A percentile compares a stretch with the other conserved stretches of the same genome.
Evolutionary conservation across 331 rosid genomes (phyloP).

Genomic region (Quercus phellos): DNA sequence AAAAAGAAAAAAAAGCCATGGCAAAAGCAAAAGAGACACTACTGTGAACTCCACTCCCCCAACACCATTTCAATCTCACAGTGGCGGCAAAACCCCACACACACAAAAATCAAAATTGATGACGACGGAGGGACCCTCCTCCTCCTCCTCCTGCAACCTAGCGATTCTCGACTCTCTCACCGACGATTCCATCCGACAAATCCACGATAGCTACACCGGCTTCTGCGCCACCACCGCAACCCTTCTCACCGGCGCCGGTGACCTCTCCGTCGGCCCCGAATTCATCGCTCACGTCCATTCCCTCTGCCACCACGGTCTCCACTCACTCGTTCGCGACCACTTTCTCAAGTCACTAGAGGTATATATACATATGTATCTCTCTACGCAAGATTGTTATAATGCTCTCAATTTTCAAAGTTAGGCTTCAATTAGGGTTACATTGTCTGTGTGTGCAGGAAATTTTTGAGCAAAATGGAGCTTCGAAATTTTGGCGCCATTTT

Average conservation of each 20-base stretch:
- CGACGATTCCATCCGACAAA: constrained; percentile 35
- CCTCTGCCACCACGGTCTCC: constrained; percentile 61
- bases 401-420: background rate
- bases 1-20: fast-evolving
- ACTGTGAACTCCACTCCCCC: too few relatives aligned
- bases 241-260: constrained; percentile 51
- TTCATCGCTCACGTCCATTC: constrained; percentile 49
- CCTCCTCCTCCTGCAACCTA: background rate
- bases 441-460: constrained; percentile 39
- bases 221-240: constrained; percentile 55
- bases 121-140: background rate
- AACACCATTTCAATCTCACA: background rate
- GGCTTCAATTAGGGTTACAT: background rate
- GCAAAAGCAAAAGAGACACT: too few relatives aligned
- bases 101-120: background rate
- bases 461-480: constrained; percentile 71
- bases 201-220: constrained; percentile 42
- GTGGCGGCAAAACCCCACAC: background rate
- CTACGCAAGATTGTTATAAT: too few relatives aligned
- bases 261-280: constrained; percentile 55
- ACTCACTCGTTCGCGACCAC: constrained; percentile 68
- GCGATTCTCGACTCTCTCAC: constrained; percentile 47
- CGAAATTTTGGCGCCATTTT: constrained; percentile 78
- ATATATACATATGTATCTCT: background rate
- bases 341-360: constrained; percentile 74